Conservation (phyloP, 345 rosid genomes). For the Linum tenue region DNA sequence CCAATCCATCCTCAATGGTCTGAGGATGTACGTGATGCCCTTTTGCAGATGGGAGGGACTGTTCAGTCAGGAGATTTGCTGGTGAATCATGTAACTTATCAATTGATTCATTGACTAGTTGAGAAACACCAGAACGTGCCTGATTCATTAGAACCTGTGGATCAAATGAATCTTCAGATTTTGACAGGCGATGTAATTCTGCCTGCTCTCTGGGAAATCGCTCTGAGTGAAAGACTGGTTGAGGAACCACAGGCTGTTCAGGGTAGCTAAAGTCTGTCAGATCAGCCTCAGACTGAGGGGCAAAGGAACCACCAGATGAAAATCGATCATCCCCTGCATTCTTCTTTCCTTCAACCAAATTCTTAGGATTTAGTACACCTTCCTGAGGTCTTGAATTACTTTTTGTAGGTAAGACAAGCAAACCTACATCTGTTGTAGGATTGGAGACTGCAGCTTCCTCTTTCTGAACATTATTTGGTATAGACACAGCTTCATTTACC, state of each 20-base stretch:
- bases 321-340: conserved; percentile 32
- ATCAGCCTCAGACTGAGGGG: conserved; percentile 42
- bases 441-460: conserved; percentile 29
- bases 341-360: conserved; percentile 37
- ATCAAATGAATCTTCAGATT: conserved; percentile 24
- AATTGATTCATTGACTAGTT: conserved; percentile 12
- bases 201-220: conserved; percentile 26
- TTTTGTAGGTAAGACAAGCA: conserved; percentile 26
- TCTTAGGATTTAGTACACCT: conserved; percentile 35
- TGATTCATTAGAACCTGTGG: conserved; percentile 22
- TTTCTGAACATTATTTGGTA: conserved; percentile 19
- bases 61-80: conserved; percentile 8
- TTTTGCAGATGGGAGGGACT: conserved; percentile 29
- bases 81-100: conserved; percentile 15
- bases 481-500: conserved; percentile 29
- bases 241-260: conserved; percentile 21
- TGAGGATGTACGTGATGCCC: conserved; percentile 29
- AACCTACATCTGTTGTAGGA: conserved; percentile 21
- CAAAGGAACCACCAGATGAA: conserved; percentile 31
- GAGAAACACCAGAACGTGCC: conserved; percentile 6
- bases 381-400: conserved; percentile 38
- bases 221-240: conserved; percentile 22
- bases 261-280: conserved; percentile 18
- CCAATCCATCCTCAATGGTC: conserved; percentile 39
- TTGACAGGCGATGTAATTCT: conserved; percentile 23